Evolutionary conservation across 2,329 filamentous ascomycete genomes (phyloP).

Genomic region (Penicillium hordei): DNA sequence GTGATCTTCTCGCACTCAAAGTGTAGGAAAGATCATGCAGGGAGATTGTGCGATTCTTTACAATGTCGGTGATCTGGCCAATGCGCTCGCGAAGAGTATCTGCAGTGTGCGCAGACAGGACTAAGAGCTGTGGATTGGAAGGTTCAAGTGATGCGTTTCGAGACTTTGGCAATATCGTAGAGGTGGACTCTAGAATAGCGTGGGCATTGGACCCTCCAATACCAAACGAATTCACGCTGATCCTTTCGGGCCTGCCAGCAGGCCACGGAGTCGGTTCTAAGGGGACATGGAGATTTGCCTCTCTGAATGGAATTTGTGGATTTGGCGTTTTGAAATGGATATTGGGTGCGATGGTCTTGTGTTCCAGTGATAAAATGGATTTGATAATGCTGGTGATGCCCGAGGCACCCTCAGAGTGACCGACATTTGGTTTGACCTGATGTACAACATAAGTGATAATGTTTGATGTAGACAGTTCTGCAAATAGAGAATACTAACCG

Average conservation of each 20-base stretch:
- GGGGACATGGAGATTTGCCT: constrained; percentile 19
- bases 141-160: not conserved
- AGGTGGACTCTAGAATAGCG: constrained; percentile 18
- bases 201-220: constrained; percentile 31
- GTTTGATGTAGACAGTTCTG: not conserved
- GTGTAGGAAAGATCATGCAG: constrained; percentile 18
- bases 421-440: constrained; percentile 31
- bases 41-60: not conserved
- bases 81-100: constrained; percentile 14
- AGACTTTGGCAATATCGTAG: not conserved
- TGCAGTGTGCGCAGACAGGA: constrained; percentile 19
- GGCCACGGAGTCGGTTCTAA: constrained; percentile 28
- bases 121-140: constrained; percentile 6
- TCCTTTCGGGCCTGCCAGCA: constrained; percentile 19
- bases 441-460: not conserved
- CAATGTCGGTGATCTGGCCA: constrained; percentile 7
- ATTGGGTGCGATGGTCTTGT: constrained; percentile 27
- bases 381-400: constrained; percentile 31
- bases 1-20: constrained; percentile 14
- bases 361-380: constrained; percentile 25
- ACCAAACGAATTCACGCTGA: constrained; percentile 38
- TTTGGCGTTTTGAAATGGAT: constrained; percentile 32
- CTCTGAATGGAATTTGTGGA: constrained; percentile 24
- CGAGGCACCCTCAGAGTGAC: constrained; percentile 30
- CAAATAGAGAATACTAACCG: constrained; percentile 1